Conservation (phyloP, 2,329 filamentous ascomycete species). For the Fonsecaea multimorphosa region DNA sequence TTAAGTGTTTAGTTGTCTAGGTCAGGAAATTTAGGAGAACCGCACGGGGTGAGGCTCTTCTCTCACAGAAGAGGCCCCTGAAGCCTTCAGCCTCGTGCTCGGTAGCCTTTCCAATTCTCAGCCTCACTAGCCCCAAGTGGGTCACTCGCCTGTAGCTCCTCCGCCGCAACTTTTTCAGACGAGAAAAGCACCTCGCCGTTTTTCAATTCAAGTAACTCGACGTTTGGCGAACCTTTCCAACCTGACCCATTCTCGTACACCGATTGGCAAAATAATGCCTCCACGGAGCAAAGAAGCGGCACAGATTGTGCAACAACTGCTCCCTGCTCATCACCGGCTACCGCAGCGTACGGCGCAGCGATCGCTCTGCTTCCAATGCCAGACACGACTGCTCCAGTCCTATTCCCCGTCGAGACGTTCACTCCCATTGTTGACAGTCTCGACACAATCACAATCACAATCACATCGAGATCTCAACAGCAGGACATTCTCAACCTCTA, state of each 20-base stretch:
- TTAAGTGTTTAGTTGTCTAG: not conserved
- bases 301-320: conserved; percentile 14
- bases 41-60: not conserved
- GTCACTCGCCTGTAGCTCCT: not conserved
- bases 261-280: conserved; percentile 18
- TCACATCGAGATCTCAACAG: not conserved
- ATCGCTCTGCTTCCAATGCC: conserved; percentile 25
- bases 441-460: not conserved
- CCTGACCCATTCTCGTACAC: not conserved
- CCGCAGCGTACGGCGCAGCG: not conserved
- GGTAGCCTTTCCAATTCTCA: not conserved
- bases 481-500: conserved; percentile 52
- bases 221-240: not conserved
- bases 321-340: not conserved
- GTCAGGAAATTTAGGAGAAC: not conserved
- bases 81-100: not conserved
- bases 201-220: not conserved
- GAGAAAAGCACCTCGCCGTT: not conserved
- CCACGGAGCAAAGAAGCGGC: conserved; percentile 16
- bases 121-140: not conserved
- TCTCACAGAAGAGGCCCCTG: not conserved
- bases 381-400: conserved; percentile 15
- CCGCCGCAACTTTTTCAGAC: not conserved
- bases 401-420: not conserved
- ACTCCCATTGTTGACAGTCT: not conserved